Evolutionary conservation across 2,329 filamentous ascomycete species (phyloP).

Genomic region (Exophiala calicioides): DNA sequence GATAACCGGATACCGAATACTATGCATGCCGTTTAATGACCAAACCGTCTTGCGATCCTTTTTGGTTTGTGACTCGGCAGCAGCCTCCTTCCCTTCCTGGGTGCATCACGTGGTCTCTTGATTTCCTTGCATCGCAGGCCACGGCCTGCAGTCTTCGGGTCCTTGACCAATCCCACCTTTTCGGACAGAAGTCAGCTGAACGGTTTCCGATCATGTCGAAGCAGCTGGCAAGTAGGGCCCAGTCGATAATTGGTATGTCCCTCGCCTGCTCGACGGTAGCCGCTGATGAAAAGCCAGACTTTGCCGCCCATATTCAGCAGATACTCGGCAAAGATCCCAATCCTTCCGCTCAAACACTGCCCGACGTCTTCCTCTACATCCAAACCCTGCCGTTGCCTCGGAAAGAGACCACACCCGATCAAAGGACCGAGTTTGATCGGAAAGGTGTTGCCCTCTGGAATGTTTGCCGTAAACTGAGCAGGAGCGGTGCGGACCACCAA

Average conservation of each 20-base stretch:
- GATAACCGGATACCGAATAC: too few species aligned
- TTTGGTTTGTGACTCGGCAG: too few species aligned
- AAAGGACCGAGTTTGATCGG: conserved; percentile 32
- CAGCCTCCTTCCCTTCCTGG: too few species aligned
- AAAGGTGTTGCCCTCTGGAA: conserved; percentile 44
- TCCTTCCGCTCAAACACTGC: conserved; percentile 8
- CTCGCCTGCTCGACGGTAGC: neutral
- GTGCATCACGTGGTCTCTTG: too few species aligned
- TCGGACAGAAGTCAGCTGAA: too few species aligned
- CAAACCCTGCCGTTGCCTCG: conserved; percentile 23
- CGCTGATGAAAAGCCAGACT: conserved; percentile 28
- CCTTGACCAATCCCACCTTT: too few species aligned
- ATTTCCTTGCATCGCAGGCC: too few species aligned
- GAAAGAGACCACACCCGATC: conserved; percentile 17
- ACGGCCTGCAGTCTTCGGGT: too few species aligned
- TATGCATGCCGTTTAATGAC: too few species aligned
- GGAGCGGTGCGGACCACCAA: conserved; percentile 1
- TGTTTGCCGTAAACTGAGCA: conserved; percentile 29
- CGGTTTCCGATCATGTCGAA: conserved; percentile 17
- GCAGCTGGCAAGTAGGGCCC: conserved; percentile 10
- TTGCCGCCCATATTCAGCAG: conserved; percentile 29
- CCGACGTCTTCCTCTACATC: conserved; percentile 23
- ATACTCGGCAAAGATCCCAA: conserved; percentile 8
- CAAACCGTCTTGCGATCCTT: too few species aligned
- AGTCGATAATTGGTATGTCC: conserved; percentile 22